Evolutionary conservation across 768 basidiomycete species (phyloP), one percentile per base, ranked within the genome.

Genomic region (Podaxis sp.): DNA sequence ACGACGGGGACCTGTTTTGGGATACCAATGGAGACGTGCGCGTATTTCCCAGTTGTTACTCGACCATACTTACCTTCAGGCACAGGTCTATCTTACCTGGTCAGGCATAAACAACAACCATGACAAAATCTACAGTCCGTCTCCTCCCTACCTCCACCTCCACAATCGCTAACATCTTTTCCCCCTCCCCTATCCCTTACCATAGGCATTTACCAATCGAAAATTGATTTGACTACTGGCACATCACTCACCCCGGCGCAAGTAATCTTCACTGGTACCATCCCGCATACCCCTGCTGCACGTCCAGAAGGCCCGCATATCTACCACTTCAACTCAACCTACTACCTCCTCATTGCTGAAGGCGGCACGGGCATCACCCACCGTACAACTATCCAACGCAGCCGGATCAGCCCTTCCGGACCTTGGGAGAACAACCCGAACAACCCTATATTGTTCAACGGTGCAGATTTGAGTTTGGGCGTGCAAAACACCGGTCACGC

Each of bases 1-100:
- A 79, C 58, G 78, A 79, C 56, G 64, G 72, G 1, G 77, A 78
- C 63, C 57, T 79, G n/a, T 79, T 79, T 65, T 79, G 77, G 77
- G 77, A 78, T 56, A 68, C 65, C 19, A 74, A 76, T 53, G 77
- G 75, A 17, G 76, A 77, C 61, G 77, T 76, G 46, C 46, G 67
- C 42, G 9, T 44, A 24, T 22, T 26, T 33, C 26, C 22, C 22
- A 55, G 22, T 19, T 33, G 8, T n/a, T 36, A n/a, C 30, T 57
- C 26, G 48, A 5, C 49, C 36, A 11, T 17, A 24, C 44, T 46
- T 19, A 48, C 11, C n/a, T 28, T 15, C 51, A 6, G 15, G 39
- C 28, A 2, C 38, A 76, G 74, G 73, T 77, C 11, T 79, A 77
- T 57, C 64, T 57, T 40, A 78, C 77, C 2, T 79, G 77, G 77